Base-by-base conservation (phyloP, 2,329 filamentous ascomycete species). In the Nemania serpens region DNA sequence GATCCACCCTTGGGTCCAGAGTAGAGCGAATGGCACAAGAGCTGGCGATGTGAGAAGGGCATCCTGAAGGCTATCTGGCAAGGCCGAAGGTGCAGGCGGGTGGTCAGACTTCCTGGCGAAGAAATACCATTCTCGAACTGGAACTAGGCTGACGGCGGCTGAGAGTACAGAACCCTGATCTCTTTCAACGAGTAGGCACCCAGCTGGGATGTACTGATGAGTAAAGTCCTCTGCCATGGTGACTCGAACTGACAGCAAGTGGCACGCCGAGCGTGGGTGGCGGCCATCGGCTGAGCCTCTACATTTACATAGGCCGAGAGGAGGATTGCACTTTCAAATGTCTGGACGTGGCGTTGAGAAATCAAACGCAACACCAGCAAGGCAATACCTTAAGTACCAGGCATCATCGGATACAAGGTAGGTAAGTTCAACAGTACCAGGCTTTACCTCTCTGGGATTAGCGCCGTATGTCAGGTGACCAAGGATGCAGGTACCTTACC, bases 1-100 rank as follows among this genome's bases (percentile, higher is more conserved):
- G 1, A 82, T 74, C 82, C 81, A 84, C 17, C 66, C 61, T 1
- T 70, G 70, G 7, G 53, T 48, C 39, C 79, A 75, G 1, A 84
- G 69, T 5, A 43, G 53, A 6, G 59, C 22, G 54, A 73, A 74
- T 1, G 65, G 55, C 3, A 62, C 58, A 11, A 78, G 62, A 13
- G 45, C 45, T 10, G 63, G 49, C 0, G 68, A 62, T 4, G 66
- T 65, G 11, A 78, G 62, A 3, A 81, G 66, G 0, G 50, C 55
- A 1, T 64, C 52, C 53, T 76, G 74, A 12, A 76, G 42, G 7
- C 62, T 55, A 5, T 53, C 17, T n/a, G 69, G 60, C 45, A 71
- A 37, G 18, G 37, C 17, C 2, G 34, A 13, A 42, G 57, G 11
- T 5, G 34, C 36, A 13, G 65, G 51, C 5, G 69, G 22, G 18